Conservation (phyloP, 306 rosid genomes). For the Cicer chorassanicum region DNA sequence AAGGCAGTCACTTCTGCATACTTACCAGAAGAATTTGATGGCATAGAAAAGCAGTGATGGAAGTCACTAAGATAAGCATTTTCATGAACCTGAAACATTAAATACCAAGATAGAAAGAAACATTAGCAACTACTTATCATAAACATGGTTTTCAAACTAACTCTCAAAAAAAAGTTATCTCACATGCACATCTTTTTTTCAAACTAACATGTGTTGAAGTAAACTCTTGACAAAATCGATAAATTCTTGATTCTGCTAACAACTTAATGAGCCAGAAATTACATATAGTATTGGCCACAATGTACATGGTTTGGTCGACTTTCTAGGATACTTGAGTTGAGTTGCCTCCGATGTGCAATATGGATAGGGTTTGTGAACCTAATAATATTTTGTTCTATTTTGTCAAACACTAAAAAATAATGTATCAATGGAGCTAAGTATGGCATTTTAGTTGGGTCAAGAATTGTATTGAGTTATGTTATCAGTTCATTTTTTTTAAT, state of each 20-base stretch:
- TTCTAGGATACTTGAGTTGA: neutral
- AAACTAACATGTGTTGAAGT: neutral
- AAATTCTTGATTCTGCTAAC: neutral
- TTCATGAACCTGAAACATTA: constrained; percentile 86
- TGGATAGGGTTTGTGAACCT: constrained; percentile 6
- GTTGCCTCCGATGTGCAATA: neutral
- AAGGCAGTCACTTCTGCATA: neutral
- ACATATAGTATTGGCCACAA: neutral
- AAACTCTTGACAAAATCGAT: constrained; percentile 19
- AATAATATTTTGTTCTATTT: constrained; percentile 11
- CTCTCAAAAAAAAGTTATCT: constrained; percentile 1
- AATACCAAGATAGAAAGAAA: constrained; percentile 26
- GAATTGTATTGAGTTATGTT: neutral
- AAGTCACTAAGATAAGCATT: constrained; percentile 86
- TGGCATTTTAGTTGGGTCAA: neutral
- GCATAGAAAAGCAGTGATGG: constrained; percentile 90
- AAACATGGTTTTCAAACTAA: constrained; percentile 25
- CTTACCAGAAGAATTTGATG: constrained; percentile 79
- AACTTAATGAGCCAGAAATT: constrained; percentile 1
- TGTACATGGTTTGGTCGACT: neutral
- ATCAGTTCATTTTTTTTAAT: constrained; percentile 1
- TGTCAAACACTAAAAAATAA: constrained; percentile 20
- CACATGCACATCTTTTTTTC: neutral
- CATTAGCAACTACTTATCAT: constrained; percentile 22
- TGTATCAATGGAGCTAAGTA: neutral